Percentiles rank a stretch among this genome's conserved stretches.
These are phyloP conservation scores for Jatropha curcas DNA, from an alignment of 345 rosid species.

Conservation along the genomic window DNA sequence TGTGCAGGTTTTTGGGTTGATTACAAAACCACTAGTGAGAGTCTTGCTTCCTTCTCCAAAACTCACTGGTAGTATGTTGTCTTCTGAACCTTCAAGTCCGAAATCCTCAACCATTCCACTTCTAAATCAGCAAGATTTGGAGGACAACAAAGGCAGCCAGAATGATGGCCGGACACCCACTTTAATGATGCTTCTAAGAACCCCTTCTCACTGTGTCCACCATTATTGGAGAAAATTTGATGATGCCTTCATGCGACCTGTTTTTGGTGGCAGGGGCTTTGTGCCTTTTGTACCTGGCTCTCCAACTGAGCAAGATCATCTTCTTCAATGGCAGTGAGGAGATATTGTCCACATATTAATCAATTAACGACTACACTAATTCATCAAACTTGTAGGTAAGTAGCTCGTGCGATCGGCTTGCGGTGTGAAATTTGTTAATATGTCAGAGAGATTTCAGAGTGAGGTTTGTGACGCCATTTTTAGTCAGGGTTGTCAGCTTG, in stretches of 20 bases:
- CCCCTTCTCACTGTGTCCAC: constrained; percentile 77
- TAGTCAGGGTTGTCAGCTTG: constrained; percentile 2
- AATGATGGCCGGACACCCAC: constrained; percentile 35
- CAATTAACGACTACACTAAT: constrained; percentile 5
- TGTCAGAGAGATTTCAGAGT: constrained; percentile 9
- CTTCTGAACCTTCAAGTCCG: constrained; percentile 57
- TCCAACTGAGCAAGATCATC: constrained; percentile 47
- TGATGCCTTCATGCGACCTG: constrained; percentile 81
- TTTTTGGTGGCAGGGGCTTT: constrained; percentile 89
- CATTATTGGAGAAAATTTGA: constrained; percentile 82
- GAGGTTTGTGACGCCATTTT: constrained; percentile 18
- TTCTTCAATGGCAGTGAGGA: constrained; percentile 41
- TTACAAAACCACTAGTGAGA: constrained; percentile 81
- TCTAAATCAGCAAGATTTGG: constrained; percentile 45
- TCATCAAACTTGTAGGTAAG: constrained; percentile 4
- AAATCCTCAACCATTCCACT: constrained; percentile 59
- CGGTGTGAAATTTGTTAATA: constrained; percentile 24
- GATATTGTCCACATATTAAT: neutral
- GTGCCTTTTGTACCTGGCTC: constrained; percentile 63
- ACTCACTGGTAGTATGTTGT: constrained; percentile 42
- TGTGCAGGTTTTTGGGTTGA: constrained; percentile 76
- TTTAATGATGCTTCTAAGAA: constrained; percentile 53
- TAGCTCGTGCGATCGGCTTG: constrained; percentile 15
- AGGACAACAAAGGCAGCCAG: constrained; percentile 24
- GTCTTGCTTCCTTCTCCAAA: constrained; percentile 65